These are phyloP conservation scores for Neofusicoccum ribis DNA, from an alignment of 2,329 filamentous ascomycete genomes.

Conservation along the genomic window DNA sequence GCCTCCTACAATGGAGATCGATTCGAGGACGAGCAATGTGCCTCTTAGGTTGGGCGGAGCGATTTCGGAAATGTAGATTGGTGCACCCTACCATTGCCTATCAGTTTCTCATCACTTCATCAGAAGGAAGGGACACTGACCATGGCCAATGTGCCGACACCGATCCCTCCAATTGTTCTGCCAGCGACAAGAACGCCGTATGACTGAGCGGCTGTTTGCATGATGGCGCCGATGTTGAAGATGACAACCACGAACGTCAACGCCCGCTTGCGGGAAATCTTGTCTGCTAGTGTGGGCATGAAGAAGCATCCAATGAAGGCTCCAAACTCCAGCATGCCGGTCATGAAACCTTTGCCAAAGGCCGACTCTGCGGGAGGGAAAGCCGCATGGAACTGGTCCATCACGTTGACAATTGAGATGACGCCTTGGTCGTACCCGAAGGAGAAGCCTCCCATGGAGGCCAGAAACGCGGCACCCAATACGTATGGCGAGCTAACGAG, in stretches of 20 bases:
- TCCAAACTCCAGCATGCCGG: conserved; percentile 45
- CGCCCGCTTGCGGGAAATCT: conserved; percentile 46
- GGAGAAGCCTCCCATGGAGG: conserved; percentile 43
- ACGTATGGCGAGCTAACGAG: conserved; percentile 42
- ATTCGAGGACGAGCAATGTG: conserved; percentile 48
- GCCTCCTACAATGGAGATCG: conserved; percentile 43
- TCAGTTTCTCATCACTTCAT: not conserved
- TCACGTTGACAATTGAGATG: conserved; percentile 46
- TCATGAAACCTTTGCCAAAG: conserved; percentile 44
- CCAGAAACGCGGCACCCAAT: conserved; percentile 45
- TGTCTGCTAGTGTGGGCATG: conserved; percentile 42
- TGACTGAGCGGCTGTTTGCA: conserved; percentile 34
- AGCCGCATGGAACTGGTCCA: conserved; percentile 45
- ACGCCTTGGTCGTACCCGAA: conserved; percentile 33
- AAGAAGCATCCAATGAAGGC: conserved; percentile 41
- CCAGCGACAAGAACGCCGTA: conserved; percentile 34
- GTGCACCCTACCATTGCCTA: conserved; percentile 30
- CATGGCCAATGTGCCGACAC: conserved; percentile 33
- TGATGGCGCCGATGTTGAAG: conserved; percentile 46
- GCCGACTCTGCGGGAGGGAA: conserved; percentile 37
- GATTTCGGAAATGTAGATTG: conserved; percentile 80
- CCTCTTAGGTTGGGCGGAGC: conserved; percentile 66
- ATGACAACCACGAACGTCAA: conserved; percentile 46
- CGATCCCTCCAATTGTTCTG: conserved; percentile 33
- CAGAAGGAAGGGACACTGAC: conserved; percentile 9